Base-by-base conservation (phyloP, 148 eudicot species). In the Chenopodium album region DNA sequence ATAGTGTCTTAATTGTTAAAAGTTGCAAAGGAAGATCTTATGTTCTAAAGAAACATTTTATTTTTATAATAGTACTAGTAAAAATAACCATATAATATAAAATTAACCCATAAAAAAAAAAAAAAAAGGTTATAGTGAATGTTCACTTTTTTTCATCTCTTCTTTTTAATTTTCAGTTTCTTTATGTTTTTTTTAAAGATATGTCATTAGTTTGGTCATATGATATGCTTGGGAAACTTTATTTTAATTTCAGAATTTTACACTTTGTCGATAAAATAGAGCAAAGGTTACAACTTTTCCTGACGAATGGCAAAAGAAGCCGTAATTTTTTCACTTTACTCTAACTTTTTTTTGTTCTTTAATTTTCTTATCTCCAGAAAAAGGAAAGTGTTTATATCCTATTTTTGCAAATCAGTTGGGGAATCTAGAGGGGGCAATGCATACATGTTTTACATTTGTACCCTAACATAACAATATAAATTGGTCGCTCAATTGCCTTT, bases 1-100 rank as follows among this genome's bases (percentile, higher is more conserved):
- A 19, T 22, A 37, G 50, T 71, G 74, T 71, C 74, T 71, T 71
- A 71, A 71, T 37, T 71, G 50, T 71, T 71, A 19, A 71, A 71
- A 71, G 74, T 71, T 71, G 50, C 74, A 37, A 19, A 37, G 74
- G 73, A 69, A 71, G 74, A 71, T 71, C 74, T 71, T 41, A 41
- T 71, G 41, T 71, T 68, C 72, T 31, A 13, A 68, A 31, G 6
- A 68, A 19, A 68, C 72, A 4, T 20, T 20, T 59, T 52, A 10
- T 26, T 66, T 66, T 66, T 66, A 66, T 29, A 26, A 16, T 62
- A 59, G 17, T 59, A 59, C 4, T 50, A 50, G 11, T 11, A 19
- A 59, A 5, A 41, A 59, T 41, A 41, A 59, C 63, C 4, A 59
- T 17, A 17, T 14, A 59, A 19, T 14, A 59, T 59, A 0, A 20